These are phyloP conservation scores for Fraxinus ornus DNA, from an alignment of 305 asterid species.

Conservation along the genomic window DNA sequence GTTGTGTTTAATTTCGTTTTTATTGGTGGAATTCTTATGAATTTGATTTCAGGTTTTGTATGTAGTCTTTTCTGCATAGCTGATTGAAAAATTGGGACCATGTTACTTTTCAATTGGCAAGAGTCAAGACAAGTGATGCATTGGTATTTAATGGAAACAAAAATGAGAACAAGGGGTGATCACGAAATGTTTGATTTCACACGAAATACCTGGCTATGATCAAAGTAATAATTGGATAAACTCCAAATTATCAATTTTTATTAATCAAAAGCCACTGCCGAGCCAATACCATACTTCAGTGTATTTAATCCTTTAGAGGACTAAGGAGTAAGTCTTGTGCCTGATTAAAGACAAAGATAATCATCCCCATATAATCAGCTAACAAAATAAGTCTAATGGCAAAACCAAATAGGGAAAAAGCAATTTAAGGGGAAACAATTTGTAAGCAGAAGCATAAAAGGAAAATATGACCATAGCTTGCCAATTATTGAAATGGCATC, in stretches of 20 bases:
- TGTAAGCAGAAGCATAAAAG: neutral
- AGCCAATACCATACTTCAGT: neutral
- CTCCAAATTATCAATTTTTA: neutral
- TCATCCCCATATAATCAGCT: neutral
- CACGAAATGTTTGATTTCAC: neutral
- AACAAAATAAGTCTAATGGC: neutral
- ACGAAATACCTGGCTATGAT: neutral
- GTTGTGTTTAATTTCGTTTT: neutral
- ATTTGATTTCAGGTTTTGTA: neutral
- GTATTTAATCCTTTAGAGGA: neutral
- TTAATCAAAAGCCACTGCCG: neutral
- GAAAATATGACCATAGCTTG: neutral
- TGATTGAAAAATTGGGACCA: neutral
- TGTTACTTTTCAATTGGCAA: neutral
- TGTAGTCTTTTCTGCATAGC: neutral
- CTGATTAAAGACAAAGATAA: too few species aligned
- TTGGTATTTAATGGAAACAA: neutral
- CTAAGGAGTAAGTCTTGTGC: neutral
- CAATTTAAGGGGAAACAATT: neutral
- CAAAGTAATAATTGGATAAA: neutral
- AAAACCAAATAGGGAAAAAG: neutral
- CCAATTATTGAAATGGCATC: neutral
- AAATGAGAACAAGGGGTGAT: neutral
- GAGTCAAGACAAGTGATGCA: neutral
- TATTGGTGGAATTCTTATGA: neutral